Base-by-base conservation (phyloP, 2,329 filamentous ascomycete genomes). In the Aspergillus terreus region DNA sequence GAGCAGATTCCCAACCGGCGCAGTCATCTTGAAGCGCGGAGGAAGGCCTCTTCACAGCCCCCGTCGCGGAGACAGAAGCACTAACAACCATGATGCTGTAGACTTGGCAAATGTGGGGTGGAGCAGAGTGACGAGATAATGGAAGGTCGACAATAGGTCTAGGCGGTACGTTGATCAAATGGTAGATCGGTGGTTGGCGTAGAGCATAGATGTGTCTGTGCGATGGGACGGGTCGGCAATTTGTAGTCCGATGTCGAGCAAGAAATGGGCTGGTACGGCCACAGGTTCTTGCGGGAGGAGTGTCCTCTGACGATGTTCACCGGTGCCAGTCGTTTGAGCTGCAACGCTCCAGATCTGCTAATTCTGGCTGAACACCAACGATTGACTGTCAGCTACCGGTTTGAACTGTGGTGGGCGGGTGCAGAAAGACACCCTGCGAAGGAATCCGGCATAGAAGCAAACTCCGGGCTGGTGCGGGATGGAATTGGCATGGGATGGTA, bases 41-140 rank as follows among this genome's bases (percentile, higher is more conserved):
- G 36, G 62, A 59, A 35, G 67, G 63, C 40, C 67, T 58, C 54
- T 69, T 69, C 57, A 63, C 61, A 47, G 61, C 58, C 36, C 63
- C 60, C 50, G 55, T 57, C 33, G 59, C 54, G 14, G 62, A 43
- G 32, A 56, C 57, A 44, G 63, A 58, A 47, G 59, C 58, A 32
- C 47, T 62, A 53, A 64, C 61, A 52, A 69, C 67, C 67, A 69
- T 69, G 36, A 32, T 54, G 55, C 40, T 36, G 27, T 44, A 48
- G 27, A 38, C 35, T 38, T n/a, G 15, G 15, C 10, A 38, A 6
- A 12, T 38, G 15, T n/a, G 14, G 14, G 11, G 6, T 42, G 5
- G 17, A 23, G 19, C 3, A 42, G 19, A 42, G 40, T 17, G n/a
- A 19, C 17, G 17, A 6, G 5, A 12, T 21, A 15, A 42, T 38